Evolutionary conservation across 108 stramenopile genomes (phyloP), one percentile per base, ranked within the genome.

Genomic region (Fragilaria crotonensis): DNA sequence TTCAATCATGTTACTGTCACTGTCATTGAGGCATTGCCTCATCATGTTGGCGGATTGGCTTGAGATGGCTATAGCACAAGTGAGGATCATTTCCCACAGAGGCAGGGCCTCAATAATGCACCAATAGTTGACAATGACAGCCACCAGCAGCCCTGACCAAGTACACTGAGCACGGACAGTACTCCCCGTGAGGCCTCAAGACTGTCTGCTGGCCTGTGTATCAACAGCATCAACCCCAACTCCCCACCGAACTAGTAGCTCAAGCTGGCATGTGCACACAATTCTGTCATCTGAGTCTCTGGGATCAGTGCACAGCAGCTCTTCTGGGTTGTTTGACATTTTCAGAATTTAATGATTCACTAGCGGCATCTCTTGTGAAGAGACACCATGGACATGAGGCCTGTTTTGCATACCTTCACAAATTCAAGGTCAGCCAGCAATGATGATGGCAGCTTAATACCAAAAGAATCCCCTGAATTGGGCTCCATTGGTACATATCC

Each of bases 31-130:
- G 83, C 83, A 2, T 58, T 83, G 0, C 64, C 83, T n/a, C n/a
- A n/a, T 23, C 60, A 73, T 14, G 79, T 84, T 27, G 90, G 90
- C 7, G 87, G 90, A 0, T 49, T 91, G 53, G 90, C 89, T 2
- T 72, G 82, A 23, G 90, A 88, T 32, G 90, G 90, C 5, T 91
- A 67, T 64, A 23, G 30, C 3, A 70, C 87, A 23, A 75, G 41
- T 58, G 49, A 19, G 80, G 77, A 11, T 59, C 70, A 0, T 30
- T 55, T 32, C 30, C 47, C 0, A 80, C 78, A 2, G 87, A 89
- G 57, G 87, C 87, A 1, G 87, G 87, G n/a, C 87, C 84, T 57
- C 90, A 91, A 58, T 87, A 85, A 19, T 89, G 84, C 55, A 87
- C 85, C 83, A 75, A 88, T 48, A 75, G 84, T 28, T 88, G n/a